Conservation (phyloP, 73 alveolate genomes). For the Symbiodinium pilosum region DNA sequence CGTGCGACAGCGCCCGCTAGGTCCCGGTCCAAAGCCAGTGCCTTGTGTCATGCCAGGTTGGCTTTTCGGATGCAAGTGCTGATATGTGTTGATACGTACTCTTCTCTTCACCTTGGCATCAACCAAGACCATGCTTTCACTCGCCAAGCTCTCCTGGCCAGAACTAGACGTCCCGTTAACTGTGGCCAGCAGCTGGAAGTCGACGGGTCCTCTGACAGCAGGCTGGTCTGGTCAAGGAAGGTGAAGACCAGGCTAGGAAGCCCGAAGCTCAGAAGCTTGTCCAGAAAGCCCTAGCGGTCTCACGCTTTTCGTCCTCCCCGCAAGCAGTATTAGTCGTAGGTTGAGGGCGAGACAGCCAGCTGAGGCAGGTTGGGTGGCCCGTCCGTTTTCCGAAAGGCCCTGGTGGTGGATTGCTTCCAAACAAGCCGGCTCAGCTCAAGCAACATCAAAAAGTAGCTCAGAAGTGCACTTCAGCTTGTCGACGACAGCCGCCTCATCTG, state of each 20-base stretch:
- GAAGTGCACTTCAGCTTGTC: conserved; percentile 40
- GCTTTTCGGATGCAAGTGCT: no score
- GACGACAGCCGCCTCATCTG: conserved; percentile 52
- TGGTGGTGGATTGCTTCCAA: no score
- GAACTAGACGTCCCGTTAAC: not conserved
- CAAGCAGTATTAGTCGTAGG: no score
- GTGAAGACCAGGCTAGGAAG: conserved; percentile 59
- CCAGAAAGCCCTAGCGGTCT: conserved; percentile 11
- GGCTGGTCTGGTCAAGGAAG: conserved; percentile 41
- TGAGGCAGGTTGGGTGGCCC: conserved; percentile 23
- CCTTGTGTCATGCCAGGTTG: not conserved
- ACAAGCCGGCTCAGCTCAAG: no score
- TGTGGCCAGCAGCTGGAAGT: not conserved
- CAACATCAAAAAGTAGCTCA: not conserved
- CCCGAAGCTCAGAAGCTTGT: conserved; percentile 58
- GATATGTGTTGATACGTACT: no score
- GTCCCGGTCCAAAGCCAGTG: conserved; percentile 12
- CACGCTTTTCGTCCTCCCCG: not conserved
- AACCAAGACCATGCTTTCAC: conserved; percentile 13
- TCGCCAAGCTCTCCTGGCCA: conserved; percentile 18
- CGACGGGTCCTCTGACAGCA: not conserved
- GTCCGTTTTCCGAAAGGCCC: conserved; percentile 70
- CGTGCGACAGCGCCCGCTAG: not conserved
- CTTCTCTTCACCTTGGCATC: conserved; percentile 46
- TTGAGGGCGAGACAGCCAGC: conserved; percentile 1